Conservation (phyloP, 345 rosid genomes). For the Pistacia vera region DNA sequence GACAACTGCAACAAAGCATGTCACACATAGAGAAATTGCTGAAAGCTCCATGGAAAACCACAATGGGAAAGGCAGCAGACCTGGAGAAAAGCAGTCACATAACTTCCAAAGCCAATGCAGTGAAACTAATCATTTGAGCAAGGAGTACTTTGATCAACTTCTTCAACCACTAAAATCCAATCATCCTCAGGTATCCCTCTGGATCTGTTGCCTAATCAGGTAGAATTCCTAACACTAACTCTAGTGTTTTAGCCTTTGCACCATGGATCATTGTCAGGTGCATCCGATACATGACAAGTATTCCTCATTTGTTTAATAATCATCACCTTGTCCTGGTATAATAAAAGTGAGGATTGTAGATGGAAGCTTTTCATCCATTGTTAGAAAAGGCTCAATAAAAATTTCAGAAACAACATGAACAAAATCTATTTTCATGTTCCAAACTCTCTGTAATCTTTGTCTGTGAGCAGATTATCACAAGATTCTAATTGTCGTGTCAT, state of each 20-base stretch:
- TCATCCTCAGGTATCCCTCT: background rate
- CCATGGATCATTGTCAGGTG: too few species aligned
- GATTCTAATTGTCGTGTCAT: background rate
- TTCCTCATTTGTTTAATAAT: background rate
- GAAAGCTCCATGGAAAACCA: too few species aligned
- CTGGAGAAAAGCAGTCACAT: too few species aligned
- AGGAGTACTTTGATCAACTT: too few species aligned
- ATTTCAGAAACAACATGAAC: background rate
- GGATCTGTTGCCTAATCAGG: background rate
- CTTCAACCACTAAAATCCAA: too few species aligned
- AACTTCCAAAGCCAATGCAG: too few species aligned
- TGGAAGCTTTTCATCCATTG: constrained; percentile 1
- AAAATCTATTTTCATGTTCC: background rate
- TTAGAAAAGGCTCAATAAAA: background rate
- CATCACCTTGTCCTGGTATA: background rate
- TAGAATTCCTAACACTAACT: too few species aligned
- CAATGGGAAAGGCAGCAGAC: too few species aligned
- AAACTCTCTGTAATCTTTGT: background rate
- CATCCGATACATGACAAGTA: background rate
- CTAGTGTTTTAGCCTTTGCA: too few species aligned
- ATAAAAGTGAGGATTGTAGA: constrained; percentile 8
- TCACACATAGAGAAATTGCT: too few species aligned
- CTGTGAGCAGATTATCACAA: background rate
- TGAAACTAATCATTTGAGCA: too few species aligned
- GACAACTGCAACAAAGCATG: too few species aligned